Conservation (phyloP, 1,284 basidiomycete species). For the Agaricales sp. region DNA sequence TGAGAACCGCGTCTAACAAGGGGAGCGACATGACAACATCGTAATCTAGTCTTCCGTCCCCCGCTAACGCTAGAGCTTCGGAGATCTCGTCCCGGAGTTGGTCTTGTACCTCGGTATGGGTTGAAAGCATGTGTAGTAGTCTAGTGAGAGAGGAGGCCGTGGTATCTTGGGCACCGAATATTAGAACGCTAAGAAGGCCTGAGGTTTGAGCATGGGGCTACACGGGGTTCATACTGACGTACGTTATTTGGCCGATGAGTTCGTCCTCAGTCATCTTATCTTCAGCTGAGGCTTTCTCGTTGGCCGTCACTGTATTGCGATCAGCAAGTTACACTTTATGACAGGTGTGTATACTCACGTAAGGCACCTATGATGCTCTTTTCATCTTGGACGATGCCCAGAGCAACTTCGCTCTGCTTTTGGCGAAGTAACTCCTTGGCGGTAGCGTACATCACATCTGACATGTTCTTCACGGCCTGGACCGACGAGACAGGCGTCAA, state of each 20-base stretch:
- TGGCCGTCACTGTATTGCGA: slow-evolving; percentile 24
- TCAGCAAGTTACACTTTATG: slow-evolving; percentile 2
- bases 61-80: slow-evolving; percentile 12
- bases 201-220: not conserved
- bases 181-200: slow-evolving; percentile 23
- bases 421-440: slow-evolving; percentile 28
- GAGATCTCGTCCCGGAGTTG: slow-evolving; percentile 24
- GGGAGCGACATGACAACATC: slow-evolving; percentile 27
- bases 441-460: slow-evolving; percentile 36
- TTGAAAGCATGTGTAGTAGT: slow-evolving; percentile 23
- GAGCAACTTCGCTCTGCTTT: slow-evolving; percentile 22
- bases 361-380: slow-evolving; percentile 42
- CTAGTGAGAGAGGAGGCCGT: slow-evolving; percentile 28
- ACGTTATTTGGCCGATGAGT: slow-evolving; percentile 39
- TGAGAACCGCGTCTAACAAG: slow-evolving; percentile 34
- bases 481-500: slow-evolving; percentile 29
- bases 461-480: slow-evolving; percentile 32
- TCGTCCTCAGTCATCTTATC: slow-evolving; percentile 30
- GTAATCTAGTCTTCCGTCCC: slow-evolving; percentile 20
- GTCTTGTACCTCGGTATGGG: slow-evolving; percentile 21
- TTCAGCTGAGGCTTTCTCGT: slow-evolving; percentile 19
- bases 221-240: slow-evolving; percentile 9
- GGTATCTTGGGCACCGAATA: slow-evolving; percentile 36
- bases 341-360: slow-evolving; percentile 23
- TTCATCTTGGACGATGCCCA: slow-evolving; percentile 15